Conservation (phyloP, 371 early-diverging fungal genomes). For the Mucor mucedo region DNA sequence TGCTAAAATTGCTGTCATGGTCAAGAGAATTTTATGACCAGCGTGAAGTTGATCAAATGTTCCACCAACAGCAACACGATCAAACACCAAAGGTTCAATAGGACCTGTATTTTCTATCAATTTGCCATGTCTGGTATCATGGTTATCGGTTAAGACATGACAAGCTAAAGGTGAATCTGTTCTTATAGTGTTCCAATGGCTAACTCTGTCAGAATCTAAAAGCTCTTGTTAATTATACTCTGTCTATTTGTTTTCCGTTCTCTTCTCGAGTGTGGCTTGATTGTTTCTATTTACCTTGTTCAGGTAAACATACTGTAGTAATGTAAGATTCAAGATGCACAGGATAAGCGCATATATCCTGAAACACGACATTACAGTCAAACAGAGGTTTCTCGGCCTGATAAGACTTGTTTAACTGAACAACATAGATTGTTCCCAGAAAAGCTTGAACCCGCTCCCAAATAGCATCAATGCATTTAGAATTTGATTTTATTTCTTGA, state of each 20-base stretch:
- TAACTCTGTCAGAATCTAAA: constrained; percentile 8
- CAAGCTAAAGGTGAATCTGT: constrained; percentile 4
- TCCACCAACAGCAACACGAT: constrained; percentile 87
- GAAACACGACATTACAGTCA: constrained; percentile 42
- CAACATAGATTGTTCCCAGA: constrained; percentile 39
- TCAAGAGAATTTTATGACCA: constrained; percentile 93
- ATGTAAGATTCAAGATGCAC: constrained; percentile 28
- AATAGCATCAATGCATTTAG: constrained; percentile 19
- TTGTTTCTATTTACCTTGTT: constrained; percentile 17
- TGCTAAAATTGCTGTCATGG: constrained; percentile 78
- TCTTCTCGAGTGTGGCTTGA: neutral
- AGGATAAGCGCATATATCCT: constrained; percentile 38
- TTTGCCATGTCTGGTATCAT: neutral
- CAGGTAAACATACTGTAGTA: constrained; percentile 18
- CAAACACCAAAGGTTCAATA: constrained; percentile 31
- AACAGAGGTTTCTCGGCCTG: constrained; percentile 35
- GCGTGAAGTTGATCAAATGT: constrained; percentile 97
- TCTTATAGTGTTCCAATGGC: constrained; percentile 21
- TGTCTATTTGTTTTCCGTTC: neutral
- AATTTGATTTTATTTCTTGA: constrained; percentile 21
- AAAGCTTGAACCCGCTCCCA: constrained; percentile 45
- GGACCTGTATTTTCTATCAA: constrained; percentile 14
- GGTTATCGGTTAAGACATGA: neutral
- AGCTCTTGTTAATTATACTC: neutral
- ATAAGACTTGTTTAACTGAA: constrained; percentile 35